Evolutionary conservation across 805 yeast genomes (phyloP), one percentile per base, ranked within the genome.

Genomic region (Grigorovia transvaalensis): DNA sequence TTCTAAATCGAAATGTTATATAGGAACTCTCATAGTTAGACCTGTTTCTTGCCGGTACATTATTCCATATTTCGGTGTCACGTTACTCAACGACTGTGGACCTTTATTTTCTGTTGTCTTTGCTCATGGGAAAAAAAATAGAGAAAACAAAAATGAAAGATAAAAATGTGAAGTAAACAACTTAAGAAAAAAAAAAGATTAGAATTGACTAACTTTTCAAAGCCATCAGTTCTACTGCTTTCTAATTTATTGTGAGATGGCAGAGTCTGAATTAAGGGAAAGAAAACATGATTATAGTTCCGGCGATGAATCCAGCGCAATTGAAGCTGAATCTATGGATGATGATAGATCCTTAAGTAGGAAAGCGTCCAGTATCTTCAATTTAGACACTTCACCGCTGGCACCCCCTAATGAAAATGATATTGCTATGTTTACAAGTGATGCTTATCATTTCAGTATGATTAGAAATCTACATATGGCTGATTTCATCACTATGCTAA

Each of bases 401-500:
- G 90, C 88, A 11, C 83, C 86, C 46, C 91, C 93, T 9, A 87
- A 85, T 61, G 81, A 81, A 53, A 74, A 75, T 17, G 95, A 91
- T 66, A 83, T 88, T 61, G 75, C 78, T 54, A 87, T 84, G 46
- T 89, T 90, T 65, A 82, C 89, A 51, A 78, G 82, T 42, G 98
- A 91, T 68, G 77, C 77, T 47, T 77, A 95, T 63, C 97, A 91
- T 66, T 84, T 91, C 57, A 83, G 90, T 52, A 80, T 93, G 79
- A 72, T 93, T 52, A 75, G 96, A 64, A 84, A 85, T 61, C 77
- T 93, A 57, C 98, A 93, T 68, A 75, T 91, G 81, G 99, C 99
- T 6, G 99, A 93, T 69, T 88, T 84, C 72, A 93, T 93, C 67
- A 93, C 99, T 2, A 78, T 90, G 74, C 74, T 93, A 67, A 93